Conservation (phyloP, 2,329 filamentous ascomycete species). For the Ceratocystis huliohia region DNA sequence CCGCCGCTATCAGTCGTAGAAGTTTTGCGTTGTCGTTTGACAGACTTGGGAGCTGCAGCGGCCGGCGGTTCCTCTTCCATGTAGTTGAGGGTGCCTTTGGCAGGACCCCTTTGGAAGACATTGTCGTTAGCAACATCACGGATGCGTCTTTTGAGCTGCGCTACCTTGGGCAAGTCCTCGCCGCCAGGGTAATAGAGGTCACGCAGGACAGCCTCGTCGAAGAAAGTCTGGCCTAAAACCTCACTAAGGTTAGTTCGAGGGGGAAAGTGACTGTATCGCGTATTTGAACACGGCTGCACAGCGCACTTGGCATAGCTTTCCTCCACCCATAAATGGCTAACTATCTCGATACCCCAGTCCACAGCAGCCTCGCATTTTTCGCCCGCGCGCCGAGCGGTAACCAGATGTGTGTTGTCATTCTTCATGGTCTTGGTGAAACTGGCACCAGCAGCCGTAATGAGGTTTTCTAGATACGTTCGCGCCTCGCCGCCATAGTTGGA, state of each 20-base stretch:
- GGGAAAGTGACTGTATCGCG: conserved; percentile 77
- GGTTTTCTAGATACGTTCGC: conserved; percentile 81
- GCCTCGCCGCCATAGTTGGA: conserved; percentile 97
- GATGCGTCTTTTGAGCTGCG: conserved; percentile 39
- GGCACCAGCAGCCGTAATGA: conserved; percentile 71
- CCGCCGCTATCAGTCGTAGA: not conserved
- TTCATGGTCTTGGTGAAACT: conserved; percentile 92
- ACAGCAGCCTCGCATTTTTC: conserved; percentile 87
- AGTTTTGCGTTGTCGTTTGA: conserved; percentile 23
- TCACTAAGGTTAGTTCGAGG: conserved; percentile 82
- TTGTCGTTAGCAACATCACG: conserved; percentile 41
- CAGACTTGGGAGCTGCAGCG: not conserved
- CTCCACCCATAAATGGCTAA: conserved; percentile 96
- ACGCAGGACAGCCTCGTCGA: conserved; percentile 51
- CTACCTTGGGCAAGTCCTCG: conserved; percentile 33
- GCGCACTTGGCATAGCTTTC: conserved; percentile 90
- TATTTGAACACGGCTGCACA: conserved; percentile 56
- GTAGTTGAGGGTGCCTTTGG: conserved; percentile 36
- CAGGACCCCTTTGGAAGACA: conserved; percentile 35
- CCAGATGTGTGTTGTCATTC: conserved; percentile 86
- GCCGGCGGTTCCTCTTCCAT: conserved; percentile 23
- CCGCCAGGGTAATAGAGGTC: conserved; percentile 58
- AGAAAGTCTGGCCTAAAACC: conserved; percentile 75
- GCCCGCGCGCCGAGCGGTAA: conserved; percentile 77
- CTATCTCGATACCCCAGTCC: conserved; percentile 80